Evolutionary conservation across 1,284 basidiomycete genomes (phyloP), one percentile per base, ranked within the genome.

Genomic region (Ustilago trichophora): DNA sequence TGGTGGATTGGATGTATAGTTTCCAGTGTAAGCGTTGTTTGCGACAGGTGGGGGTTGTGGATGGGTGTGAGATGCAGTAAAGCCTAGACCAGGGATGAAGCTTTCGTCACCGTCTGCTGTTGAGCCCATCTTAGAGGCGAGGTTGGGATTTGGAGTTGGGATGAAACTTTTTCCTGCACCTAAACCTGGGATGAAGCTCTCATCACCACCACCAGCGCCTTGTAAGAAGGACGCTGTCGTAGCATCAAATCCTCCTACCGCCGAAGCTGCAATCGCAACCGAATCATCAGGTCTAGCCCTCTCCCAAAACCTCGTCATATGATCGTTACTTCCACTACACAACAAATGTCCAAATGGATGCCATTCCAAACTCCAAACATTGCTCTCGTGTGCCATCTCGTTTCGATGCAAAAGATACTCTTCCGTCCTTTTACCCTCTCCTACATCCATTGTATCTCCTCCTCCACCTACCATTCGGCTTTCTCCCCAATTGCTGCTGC

Each of bases 301-400:
- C 51, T 89, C 90, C 95, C 96, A 98, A 86, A 98, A 98, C 12
- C 94, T 88, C 13, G 95, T 96, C 11, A 94, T 96, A 82, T 96
- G 93, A 84, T 98, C 95, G 84, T 97, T 98, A 26, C 90, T 91
- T 9, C 91, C 96, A 52, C 87, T 90, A 68, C 90, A 93, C 65
- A 98, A 88, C 67, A 98, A 86, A 83, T 98, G 94, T 0, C 96
- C 95, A 10, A 98, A 87, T 0, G 95, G 95, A 83, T 98, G 95
- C 87, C 89, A 98, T 6, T 91, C 88, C 67, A 98, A 87, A 0
- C 91, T 89, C 92, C 94, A 98, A 62, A 98, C 91, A 82, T 95
- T 96, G 37, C 91, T 92, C 83, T 98, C 95, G 85, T 98, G 96
- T 15, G 96, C 95, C 76, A 91, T 89, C 15, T 90, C 89, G 70